Evolutionary conservation across 331 rosid species (phyloP).

Genomic region (Rhamnella rubrinervis): DNA sequence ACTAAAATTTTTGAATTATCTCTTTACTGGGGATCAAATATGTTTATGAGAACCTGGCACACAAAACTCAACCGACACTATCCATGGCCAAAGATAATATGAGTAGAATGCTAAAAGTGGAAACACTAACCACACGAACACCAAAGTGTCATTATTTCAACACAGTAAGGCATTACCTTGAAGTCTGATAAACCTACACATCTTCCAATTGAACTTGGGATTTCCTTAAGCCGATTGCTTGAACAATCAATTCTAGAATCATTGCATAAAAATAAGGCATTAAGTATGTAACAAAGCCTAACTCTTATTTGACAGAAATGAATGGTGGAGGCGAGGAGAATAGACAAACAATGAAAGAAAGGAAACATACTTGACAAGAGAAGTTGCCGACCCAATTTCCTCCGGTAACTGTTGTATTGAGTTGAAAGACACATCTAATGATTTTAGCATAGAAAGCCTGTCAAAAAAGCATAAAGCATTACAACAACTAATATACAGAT

Average conservation of each 20-base stretch:
- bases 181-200: slow-evolving; percentile 69
- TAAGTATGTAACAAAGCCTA: too few relatives aligned
- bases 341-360: background rate
- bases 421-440: slow-evolving; percentile 75
- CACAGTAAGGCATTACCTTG: slow-evolving; percentile 55
- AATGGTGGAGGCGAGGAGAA: background rate
- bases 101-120: background rate
- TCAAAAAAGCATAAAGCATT: slow-evolving; percentile 5
- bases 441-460: slow-evolving; percentile 71
- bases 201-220: slow-evolving; percentile 75
- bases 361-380: slow-evolving; percentile 74
- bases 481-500: background rate
- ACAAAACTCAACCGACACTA: background rate
- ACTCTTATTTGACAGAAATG: background rate
- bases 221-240: slow-evolving; percentile 70
- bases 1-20: too few relatives aligned
- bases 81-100: slow-evolving; percentile 10
- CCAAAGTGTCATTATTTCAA: slow-evolving; percentile 4
- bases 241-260: slow-evolving; percentile 77
- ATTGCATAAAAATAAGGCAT: slow-evolving; percentile 15
- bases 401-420: slow-evolving; percentile 53
- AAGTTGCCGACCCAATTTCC: slow-evolving; percentile 73
- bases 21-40: too few relatives aligned
- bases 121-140: slow-evolving; percentile 7
- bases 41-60: background rate